A percentile compares a stretch with the other conserved stretches of the same genome.
Evolutionary conservation across 306 rosid species (phyloP).

Genomic region (Cyclanthera cordifolia): DNA sequence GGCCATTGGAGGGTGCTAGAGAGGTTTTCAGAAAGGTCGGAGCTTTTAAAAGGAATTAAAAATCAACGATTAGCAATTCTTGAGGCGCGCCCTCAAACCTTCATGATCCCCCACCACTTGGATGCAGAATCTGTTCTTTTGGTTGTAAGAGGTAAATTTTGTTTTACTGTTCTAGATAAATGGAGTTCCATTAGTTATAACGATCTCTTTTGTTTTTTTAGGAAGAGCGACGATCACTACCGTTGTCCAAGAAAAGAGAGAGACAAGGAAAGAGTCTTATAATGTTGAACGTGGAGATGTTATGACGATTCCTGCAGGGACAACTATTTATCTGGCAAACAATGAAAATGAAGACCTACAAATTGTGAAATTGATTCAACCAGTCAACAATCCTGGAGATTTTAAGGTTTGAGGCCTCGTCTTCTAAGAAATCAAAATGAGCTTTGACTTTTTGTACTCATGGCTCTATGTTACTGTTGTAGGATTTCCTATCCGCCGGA

Average conservation of each 20-base stretch:
- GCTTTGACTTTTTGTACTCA: neutral
- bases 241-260: conserved; percentile 22
- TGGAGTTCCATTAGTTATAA: neutral
- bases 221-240: conserved; percentile 28
- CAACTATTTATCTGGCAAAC: conserved; percentile 25
- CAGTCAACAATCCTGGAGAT: conserved; percentile 31
- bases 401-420: conserved; percentile 17
- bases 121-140: conserved; percentile 28
- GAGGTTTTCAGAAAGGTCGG: conserved; percentile 17
- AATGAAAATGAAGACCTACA: conserved; percentile 20
- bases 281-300: conserved; percentile 27
- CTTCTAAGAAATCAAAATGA: neutral
- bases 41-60: conserved; percentile 28
- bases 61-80: conserved; percentile 25
- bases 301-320: conserved; percentile 22
- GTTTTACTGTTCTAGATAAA: neutral
- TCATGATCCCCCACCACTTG: conserved; percentile 30
- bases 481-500: conserved; percentile 30
- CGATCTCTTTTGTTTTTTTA: neutral
- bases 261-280: conserved; percentile 25
- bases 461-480: neutral
- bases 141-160: conserved; percentile 21
- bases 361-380: conserved; percentile 19
- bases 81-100: conserved; percentile 32
- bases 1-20: conserved; percentile 25